phyloP scores from a whole-genome alignment of 768 basidiomycete genomes.

The Trametes meyenii region DNA sequence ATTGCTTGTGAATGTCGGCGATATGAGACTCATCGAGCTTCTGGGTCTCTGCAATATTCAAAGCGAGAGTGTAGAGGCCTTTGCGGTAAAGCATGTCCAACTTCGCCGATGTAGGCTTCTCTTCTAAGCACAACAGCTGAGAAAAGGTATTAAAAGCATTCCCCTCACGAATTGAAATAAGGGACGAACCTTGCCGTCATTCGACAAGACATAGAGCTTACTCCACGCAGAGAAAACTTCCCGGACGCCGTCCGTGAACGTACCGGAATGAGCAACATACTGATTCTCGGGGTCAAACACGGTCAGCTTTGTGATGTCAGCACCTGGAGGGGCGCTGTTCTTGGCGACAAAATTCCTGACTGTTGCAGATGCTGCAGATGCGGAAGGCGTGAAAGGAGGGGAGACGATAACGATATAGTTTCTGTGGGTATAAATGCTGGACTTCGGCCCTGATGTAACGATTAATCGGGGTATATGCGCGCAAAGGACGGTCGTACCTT shows the following conservation, averaged over 20 bases:
- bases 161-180: not conserved
- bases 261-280: slow-evolving; percentile 80
- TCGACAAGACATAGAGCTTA: slow-evolving; percentile 74
- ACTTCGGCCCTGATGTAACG: slow-evolving; percentile 63
- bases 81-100: slow-evolving; percentile 84
- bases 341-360: slow-evolving; percentile 73
- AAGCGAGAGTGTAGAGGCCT: slow-evolving; percentile 75
- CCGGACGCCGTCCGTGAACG: slow-evolving; percentile 81
- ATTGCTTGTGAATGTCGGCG: slow-evolving; percentile 87
- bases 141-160: not conserved
- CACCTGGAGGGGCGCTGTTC: slow-evolving; percentile 44
- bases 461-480: not conserved
- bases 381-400: slow-evolving; percentile 74
- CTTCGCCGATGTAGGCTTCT: slow-evolving; percentile 83
- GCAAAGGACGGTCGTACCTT: slow-evolving; percentile 55
- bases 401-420: slow-evolving; percentile 91
- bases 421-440: slow-evolving; percentile 71
- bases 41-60: slow-evolving; percentile 82
- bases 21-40: slow-evolving; percentile 71
- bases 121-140: slow-evolving; percentile 68
- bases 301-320: slow-evolving; percentile 77
- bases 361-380: slow-evolving; percentile 68
- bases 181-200: slow-evolving; percentile 69
- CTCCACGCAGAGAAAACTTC: slow-evolving; percentile 85
- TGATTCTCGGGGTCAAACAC: slow-evolving; percentile 94